Base-by-base conservation (phyloP, 73 alveolate species). In the Paramecium sonneborni region DNA sequence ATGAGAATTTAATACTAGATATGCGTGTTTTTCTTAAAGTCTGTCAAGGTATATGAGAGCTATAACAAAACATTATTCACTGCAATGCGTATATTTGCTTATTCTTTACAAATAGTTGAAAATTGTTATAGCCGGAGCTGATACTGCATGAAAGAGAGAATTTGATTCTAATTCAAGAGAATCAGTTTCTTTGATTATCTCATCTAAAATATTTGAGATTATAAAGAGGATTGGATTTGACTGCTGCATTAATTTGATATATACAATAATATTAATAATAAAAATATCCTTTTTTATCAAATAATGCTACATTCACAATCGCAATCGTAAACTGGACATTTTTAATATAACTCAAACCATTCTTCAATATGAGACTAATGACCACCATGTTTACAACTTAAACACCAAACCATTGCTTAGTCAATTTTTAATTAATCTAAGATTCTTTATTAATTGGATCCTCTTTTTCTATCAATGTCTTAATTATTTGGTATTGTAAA, bases 11-110 rank as follows among this genome's bases (percentile, higher is more conserved):
- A 93, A 41, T 62, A 90, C 58, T 34, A 93, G 44, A 52, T 84
- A 92, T 55, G 86, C 52, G 39, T 92, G 88, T 48, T 90, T 85
- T 23, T 85, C 93, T 85, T 92, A 88, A 48, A 95, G 46, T 85
- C 97, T 62, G 58, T 95, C 98, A 23, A 95, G 52, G 91, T 95
- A 95, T 57, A 95, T 94, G 67, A 94, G 85, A 28, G 95, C 93
- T 21, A 95, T 35, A 23, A 95, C 88, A 26, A 85, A 92, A 43
- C 94, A 85, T 41, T 92, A 90, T 14, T 94, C 94, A 35, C 95
- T 93, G 72, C 95, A 92, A 68, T 95, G 87, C 23, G 94, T 89
- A 74, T 92, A 95, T 92, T 94, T 94, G 48, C 48, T 79, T 15
- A 95, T 88, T 72, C 98, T 93, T 57, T 86, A 41, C 44, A 95